A percentile compares a stretch with the other conserved stretches of the same genome.
phyloP scores from a whole-genome alignment of 2,329 filamentous ascomycete species.

The Drechslerella coelobrocha region DNA sequence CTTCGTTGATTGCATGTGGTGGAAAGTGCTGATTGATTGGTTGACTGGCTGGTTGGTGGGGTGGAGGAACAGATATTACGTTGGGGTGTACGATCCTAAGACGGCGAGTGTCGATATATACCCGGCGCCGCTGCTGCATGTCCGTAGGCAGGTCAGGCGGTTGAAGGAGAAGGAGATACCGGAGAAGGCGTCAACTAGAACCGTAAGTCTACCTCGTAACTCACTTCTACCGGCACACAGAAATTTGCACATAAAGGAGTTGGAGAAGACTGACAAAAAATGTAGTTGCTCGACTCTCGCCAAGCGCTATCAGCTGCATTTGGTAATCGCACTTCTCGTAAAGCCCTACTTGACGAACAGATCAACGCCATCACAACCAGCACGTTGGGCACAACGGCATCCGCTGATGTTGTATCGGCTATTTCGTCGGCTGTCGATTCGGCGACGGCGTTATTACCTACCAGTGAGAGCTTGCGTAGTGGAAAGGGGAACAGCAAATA shows the following conservation, averaged over 20 bases:
- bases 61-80: conserved; percentile 66
- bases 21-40: not conserved
- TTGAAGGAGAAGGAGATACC: conserved; percentile 57
- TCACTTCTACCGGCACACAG: not conserved
- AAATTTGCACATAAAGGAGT: not conserved
- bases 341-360: conserved; percentile 67
- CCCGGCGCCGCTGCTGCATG: conserved; percentile 70
- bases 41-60: too few relatives aligned
- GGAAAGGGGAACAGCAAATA: conserved; percentile 47
- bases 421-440: conserved; percentile 43
- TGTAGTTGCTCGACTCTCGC: conserved; percentile 57
- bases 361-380: conserved; percentile 56
- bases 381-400: conserved; percentile 27
- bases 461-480: conserved; percentile 39
- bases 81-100: conserved; percentile 69
- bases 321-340: conserved; percentile 84
- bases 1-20: too few relatives aligned
- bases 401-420: conserved; percentile 18
- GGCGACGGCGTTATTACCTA: conserved; percentile 33
- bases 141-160: conserved; percentile 64
- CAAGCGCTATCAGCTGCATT: conserved; percentile 78
- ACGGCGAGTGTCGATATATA: conserved; percentile 68
- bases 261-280: conserved; percentile 51
- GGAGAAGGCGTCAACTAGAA: conserved; percentile 58
- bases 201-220: conserved; percentile 7